Evolutionary conservation across 768 basidiomycete species (phyloP).

Genomic region (Daedaleopsis nitida): DNA sequence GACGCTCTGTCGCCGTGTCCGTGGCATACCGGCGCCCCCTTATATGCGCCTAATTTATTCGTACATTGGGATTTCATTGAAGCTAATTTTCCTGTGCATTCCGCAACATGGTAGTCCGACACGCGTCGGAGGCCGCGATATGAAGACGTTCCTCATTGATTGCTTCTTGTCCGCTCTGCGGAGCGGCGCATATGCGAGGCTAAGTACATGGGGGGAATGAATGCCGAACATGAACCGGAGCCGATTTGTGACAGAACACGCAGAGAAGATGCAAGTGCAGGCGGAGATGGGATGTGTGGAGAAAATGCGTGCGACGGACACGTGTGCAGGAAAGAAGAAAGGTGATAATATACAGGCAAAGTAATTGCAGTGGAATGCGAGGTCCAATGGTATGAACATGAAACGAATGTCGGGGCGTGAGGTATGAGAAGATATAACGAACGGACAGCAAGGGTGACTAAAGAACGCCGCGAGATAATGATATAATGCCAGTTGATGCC

Average conservation of each 20-base stretch:
- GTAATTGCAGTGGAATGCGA: constrained; percentile 10
- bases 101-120: background rate
- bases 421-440: background rate
- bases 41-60: constrained; percentile 2
- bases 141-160: constrained; percentile 8
- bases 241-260: constrained; percentile 8
- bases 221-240: constrained; percentile 2
- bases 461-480: constrained; percentile 17
- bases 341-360: constrained; percentile 15
- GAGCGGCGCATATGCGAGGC: constrained; percentile 24
- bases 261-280: constrained; percentile 10
- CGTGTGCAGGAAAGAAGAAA: background rate
- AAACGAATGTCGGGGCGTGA: constrained; percentile 3
- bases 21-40: background rate
- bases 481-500: constrained; percentile 23
- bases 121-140: constrained; percentile 6
- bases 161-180: constrained; percentile 30
- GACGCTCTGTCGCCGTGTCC: no score
- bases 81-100: background rate
- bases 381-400: constrained; percentile 20
- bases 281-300: background rate
- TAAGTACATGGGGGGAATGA: constrained; percentile 11
- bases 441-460: background rate
- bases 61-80: background rate
- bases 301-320: background rate